phyloP scores from a whole-genome alignment of 805 yeast genomes.

The Spathaspora sp. region DNA sequence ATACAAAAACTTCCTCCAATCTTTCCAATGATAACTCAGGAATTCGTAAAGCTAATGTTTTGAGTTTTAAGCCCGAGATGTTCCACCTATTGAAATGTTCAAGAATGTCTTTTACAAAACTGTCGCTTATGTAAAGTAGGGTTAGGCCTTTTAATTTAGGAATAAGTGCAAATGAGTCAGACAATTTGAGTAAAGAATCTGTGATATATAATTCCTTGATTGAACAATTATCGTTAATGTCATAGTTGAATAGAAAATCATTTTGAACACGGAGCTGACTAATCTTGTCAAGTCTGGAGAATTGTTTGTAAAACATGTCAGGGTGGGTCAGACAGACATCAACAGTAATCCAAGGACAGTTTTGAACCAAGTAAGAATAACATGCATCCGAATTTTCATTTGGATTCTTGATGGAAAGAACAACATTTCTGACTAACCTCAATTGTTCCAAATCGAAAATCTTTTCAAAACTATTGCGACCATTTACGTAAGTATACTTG shows the following conservation, averaged over 20 bases:
- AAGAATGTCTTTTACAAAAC: background rate
- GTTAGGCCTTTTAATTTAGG: background rate
- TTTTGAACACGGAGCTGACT: background rate
- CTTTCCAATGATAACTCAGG: background rate
- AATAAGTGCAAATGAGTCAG: background rate
- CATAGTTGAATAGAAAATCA: background rate
- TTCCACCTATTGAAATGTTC: background rate
- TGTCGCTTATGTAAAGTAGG: background rate
- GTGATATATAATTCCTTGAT: background rate
- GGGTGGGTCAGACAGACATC: background rate
- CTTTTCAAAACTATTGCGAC: too few species aligned
- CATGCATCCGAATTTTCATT: background rate
- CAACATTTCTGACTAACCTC: too few species aligned
- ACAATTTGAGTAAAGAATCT: background rate
- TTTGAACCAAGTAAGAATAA: background rate
- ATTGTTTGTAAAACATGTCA: background rate
- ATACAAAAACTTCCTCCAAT: background rate
- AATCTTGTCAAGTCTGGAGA: background rate
- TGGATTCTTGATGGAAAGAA: too few species aligned
- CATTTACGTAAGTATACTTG: too few species aligned
- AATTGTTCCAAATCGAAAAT: too few species aligned
- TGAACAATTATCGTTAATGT: background rate
- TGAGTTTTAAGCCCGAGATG: background rate
- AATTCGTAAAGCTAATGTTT: background rate
- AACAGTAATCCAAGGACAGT: background rate